Base-by-base conservation (phyloP, 257 asterid genomes). In the Penstemon davidsonii region DNA sequence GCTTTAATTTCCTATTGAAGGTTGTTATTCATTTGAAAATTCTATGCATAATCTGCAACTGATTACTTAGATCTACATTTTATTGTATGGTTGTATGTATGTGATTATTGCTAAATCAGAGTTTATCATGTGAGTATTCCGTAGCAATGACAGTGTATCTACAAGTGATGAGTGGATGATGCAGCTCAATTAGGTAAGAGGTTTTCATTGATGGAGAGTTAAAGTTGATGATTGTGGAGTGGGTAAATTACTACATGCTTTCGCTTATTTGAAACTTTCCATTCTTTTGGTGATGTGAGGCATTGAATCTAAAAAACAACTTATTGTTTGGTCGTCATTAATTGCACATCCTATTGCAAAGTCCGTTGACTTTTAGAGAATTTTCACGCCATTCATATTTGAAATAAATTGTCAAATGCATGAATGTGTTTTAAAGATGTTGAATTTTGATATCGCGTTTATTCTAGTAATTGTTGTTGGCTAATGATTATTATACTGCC, bases 171-270 rank as follows among this genome's bases (percentile, higher is more conserved):
- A 64, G 6, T 37, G 44, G 33, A 63, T 25, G 33, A 25, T 25
- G 33, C 33, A 25, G 1, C 33, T 1, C 2, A 25, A 25, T 25
- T 62, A 66, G 53, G 64, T 37, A 25, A 15, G 74, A 39, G 12
- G 40, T 37, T 38, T 8, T 63, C 55, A 66, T 42, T 64, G 52
- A 49, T 12, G 33, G 65, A 25, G 40, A 45, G 15, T 55, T 45
- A 7, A 44, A 62, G 36, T 52, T 60, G 70, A 50, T 46, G 66
- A 59, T 54, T 39, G 25, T 65, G 60, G 59, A 68, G 69, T 66
- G 13, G 43, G 19, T 15, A 6, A 47, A 6, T 25, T 25, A 25
- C 33, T 25, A 25, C 43, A 53, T 44, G 58, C 60, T 67, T 52
- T 39, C 12, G 11, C 12, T 57, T 64, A 45, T 56, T 55, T 40